Evolutionary conservation across 805 yeast species (phyloP).

Genomic region (Ogataea pilisensis): DNA sequence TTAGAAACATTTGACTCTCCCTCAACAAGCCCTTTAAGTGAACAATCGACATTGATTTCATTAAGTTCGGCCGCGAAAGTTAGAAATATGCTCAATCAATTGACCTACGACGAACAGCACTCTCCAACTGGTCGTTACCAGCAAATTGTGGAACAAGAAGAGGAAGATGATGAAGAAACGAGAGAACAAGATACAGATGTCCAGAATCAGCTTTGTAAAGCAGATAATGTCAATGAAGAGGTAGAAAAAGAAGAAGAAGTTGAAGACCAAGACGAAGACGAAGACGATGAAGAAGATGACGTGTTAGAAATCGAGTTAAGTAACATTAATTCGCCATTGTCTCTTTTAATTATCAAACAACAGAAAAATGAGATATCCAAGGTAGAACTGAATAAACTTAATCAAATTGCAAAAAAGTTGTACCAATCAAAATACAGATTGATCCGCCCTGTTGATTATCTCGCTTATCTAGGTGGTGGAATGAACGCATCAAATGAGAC

Average conservation of each 20-base stretch:
- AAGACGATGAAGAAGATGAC: not conserved
- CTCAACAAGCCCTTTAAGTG: not conserved
- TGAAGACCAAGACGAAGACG: not conserved
- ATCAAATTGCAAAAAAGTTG: conserved; percentile 30
- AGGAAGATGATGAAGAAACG: not conserved
- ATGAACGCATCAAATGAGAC: conserved; percentile 15
- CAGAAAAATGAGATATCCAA: not conserved
- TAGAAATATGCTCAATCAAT: not conserved
- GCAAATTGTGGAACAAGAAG: not conserved
- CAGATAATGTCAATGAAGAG: not conserved
- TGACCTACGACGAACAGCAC: not conserved
- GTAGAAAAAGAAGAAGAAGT: not conserved
- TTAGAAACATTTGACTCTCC: not conserved
- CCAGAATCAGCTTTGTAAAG: not conserved
- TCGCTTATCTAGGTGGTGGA: conserved; percentile 27
- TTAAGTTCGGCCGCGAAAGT: not conserved
- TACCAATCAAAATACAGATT: conserved; percentile 28
- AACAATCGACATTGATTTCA: not conserved
- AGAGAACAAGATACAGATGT: not conserved
- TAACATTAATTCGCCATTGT: not conserved
- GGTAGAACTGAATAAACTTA: conserved; percentile 7
- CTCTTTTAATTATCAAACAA: not conserved
- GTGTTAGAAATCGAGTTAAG: not conserved
- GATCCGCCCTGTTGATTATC: conserved; percentile 19
- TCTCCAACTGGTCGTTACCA: not conserved